Conservation (phyloP, 108 stramenopile genomes). For the Epithemia pelagica region DNA sequence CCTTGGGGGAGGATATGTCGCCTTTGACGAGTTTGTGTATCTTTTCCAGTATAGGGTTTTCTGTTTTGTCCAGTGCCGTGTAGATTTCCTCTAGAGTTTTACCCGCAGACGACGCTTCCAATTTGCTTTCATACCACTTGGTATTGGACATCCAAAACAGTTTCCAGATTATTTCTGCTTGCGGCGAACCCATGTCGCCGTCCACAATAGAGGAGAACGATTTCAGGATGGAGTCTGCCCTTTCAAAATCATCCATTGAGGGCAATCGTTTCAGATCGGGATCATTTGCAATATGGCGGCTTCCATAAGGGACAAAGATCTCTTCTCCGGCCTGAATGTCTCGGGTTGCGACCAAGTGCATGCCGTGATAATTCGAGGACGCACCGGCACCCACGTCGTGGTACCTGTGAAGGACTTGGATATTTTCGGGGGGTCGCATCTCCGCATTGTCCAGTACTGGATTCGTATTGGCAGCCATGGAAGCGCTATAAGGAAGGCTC, state of each 20-base stretch:
- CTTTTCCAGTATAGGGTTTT: background rate
- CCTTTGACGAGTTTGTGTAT: background rate
- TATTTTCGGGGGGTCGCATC: constrained; percentile 10
- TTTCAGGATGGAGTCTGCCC: constrained; percentile 20
- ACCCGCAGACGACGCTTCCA: background rate
- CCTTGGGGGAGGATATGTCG: background rate
- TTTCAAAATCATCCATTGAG: constrained; percentile 22
- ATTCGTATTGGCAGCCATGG: constrained; percentile 52
- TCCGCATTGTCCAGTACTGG: constrained; percentile 38
- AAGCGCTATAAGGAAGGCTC: constrained; percentile 29
- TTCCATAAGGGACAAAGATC: constrained; percentile 45
- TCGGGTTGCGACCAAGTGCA: constrained; percentile 6
- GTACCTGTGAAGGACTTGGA: constrained; percentile 2
- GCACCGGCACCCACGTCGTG: constrained; percentile 30
- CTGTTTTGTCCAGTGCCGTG: background rate
- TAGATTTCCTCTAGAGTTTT: background rate
- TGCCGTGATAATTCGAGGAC: constrained; percentile 18
- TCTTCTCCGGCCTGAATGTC: constrained; percentile 44
- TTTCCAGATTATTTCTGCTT: constrained; percentile 11
- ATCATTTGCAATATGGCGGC: background rate
- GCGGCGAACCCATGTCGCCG: background rate
- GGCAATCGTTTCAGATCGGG: constrained; percentile 14
- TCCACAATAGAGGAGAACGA: constrained; percentile 13
- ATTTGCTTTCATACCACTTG: constrained; percentile 6
- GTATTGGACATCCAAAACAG: constrained; percentile 10